Evolutionary conservation across 371 early-diverging fungal genomes (phyloP).

Genomic region (Umbelopsis sp.): DNA sequence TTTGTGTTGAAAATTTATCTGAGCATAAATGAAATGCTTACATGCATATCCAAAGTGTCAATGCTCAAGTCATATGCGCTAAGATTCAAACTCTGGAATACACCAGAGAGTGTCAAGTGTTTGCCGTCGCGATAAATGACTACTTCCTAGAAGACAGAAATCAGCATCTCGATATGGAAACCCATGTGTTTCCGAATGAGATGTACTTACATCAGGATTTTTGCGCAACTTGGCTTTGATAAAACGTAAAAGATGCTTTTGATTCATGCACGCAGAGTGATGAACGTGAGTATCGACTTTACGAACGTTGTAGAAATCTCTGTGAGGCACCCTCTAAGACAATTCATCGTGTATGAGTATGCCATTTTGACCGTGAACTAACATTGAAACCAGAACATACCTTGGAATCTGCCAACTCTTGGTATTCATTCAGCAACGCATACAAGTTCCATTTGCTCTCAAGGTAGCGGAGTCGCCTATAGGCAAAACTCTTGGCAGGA

Average conservation of each 20-base stretch:
- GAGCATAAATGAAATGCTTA: conserved; percentile 28
- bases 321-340: conserved; percentile 80
- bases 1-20: not conserved
- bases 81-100: conserved; percentile 93
- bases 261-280: conserved; percentile 97
- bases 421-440: conserved; percentile 87
- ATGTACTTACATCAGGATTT: conserved; percentile 64
- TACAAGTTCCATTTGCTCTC: conserved; percentile 97
- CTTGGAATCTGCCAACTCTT: conserved; percentile 95
- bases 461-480: conserved; percentile 89
- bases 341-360: conserved; percentile 15
- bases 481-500: conserved; percentile 95
- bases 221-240: conserved; percentile 96
- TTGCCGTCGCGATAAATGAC: conserved; percentile 81
- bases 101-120: conserved; percentile 72
- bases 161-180: not conserved
- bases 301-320: conserved; percentile 98
- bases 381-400: conserved; percentile 24
- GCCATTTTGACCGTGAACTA: not conserved
- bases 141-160: conserved; percentile 47
- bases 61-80: conserved; percentile 96
- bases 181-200: not conserved
- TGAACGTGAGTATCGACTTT: conserved; percentile 99
- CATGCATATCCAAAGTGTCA: conserved; percentile 98
- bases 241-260: conserved; percentile 97